phyloP scores from a whole-genome alignment of 306 rosid species.

The Prinsepia uniflora region DNA sequence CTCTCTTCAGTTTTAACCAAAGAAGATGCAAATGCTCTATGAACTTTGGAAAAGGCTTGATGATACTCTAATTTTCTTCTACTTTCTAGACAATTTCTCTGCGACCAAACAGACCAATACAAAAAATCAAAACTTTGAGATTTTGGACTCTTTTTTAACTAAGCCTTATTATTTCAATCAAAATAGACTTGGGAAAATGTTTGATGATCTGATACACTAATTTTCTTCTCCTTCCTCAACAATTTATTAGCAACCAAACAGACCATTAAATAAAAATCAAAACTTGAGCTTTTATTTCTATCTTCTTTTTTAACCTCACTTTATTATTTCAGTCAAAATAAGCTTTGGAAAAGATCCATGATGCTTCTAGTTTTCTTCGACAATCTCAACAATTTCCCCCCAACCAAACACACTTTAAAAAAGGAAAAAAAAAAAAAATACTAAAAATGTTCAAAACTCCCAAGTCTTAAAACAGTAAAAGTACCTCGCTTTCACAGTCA shows the following conservation, averaged over 20 bases:
- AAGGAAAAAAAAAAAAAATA: neutral
- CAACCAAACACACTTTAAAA: constrained; percentile 16
- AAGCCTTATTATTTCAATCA: neutral
- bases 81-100: neutral
- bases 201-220: too few species aligned
- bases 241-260: constrained; percentile 9
- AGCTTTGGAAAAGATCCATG: neutral
- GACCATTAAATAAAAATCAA: neutral
- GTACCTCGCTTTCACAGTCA: constrained; percentile 88
- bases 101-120: neutral
- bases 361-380: neutral
- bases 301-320: too few species aligned
- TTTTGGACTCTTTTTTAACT: neutral
- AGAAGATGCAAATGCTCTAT: neutral
- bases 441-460: constrained; percentile 9
- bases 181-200: neutral
- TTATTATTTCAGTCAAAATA: too few species aligned
- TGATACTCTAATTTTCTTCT: neutral
- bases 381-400: neutral
- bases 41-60: neutral
- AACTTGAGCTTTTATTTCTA: neutral
- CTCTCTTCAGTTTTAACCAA: neutral
- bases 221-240: neutral
- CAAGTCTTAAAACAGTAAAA: neutral
- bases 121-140: neutral